These are phyloP conservation scores for Torulaspora microellipsoides DNA, from an alignment of 805 yeast genomes.

Conservation along the genomic window DNA sequence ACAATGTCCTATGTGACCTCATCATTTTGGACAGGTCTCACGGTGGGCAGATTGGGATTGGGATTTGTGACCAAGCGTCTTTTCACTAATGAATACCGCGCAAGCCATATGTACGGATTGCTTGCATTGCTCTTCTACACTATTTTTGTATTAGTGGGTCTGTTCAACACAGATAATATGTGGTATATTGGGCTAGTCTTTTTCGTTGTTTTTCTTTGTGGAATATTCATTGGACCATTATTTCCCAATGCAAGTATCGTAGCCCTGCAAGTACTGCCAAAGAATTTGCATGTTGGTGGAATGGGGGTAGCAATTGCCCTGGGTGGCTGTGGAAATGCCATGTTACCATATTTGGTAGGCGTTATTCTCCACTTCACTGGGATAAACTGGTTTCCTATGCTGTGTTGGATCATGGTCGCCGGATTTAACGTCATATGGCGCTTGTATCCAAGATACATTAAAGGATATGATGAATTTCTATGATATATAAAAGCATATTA, in stretches of 20 bases:
- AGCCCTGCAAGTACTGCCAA: constrained; percentile 59
- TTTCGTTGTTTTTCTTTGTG: constrained; percentile 41
- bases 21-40: constrained; percentile 69
- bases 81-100: constrained; percentile 44
- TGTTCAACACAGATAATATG: constrained; percentile 13
- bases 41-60: constrained; percentile 55
- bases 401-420: constrained; percentile 25
- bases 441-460: constrained; percentile 27
- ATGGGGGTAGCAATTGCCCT: constrained; percentile 72
- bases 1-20: constrained; percentile 60
- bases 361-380: constrained; percentile 26
- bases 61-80: constrained; percentile 50
- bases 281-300: constrained; percentile 55
- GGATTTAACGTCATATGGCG: constrained; percentile 25
- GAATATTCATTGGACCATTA: constrained; percentile 62
- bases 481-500: constrained; percentile 4
- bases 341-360: constrained; percentile 64
- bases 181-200: constrained; percentile 22
- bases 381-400: constrained; percentile 26
- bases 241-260: constrained; percentile 71
- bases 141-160: constrained; percentile 25
- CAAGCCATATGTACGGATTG: constrained; percentile 34
- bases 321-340: constrained; percentile 83
- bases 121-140: constrained; percentile 36
- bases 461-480: constrained; percentile 13